Conservation (phyloP, 225 moss, liverwort and hornwort genomes). For the Marchantia polymorpha region DNA sequence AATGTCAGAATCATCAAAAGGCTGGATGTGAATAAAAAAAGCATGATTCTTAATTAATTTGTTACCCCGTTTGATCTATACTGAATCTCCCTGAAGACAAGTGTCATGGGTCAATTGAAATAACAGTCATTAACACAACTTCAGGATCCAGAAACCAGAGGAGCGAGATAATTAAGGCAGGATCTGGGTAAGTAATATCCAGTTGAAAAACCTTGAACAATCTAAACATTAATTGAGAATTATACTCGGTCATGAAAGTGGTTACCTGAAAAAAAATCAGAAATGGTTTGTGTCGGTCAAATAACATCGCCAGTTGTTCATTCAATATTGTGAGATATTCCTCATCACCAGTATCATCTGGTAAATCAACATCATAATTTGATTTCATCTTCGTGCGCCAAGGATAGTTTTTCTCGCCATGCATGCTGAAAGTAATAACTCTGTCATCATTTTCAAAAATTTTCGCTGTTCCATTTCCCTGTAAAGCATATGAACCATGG, state of each 20-base stretch:
- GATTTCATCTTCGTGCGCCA: constrained; percentile 54
- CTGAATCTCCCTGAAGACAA: too few relatives aligned
- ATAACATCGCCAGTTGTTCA: constrained; percentile 65
- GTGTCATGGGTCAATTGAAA: too few relatives aligned
- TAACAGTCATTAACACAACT: too few relatives aligned
- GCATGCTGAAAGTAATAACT: constrained; percentile 76
- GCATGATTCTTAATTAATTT: too few relatives aligned
- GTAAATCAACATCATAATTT: constrained; percentile 66
- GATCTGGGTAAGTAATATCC: too few relatives aligned
- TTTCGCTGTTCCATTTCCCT: constrained; percentile 90
- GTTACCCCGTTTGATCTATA: too few relatives aligned
- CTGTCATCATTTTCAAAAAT: constrained; percentile 77
- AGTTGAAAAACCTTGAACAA: too few relatives aligned
- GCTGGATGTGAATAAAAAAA: too few relatives aligned
- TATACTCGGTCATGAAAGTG: background rate
- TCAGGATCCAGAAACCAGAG: too few relatives aligned
- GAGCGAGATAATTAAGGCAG: too few relatives aligned
- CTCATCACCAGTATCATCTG: constrained; percentile 64
- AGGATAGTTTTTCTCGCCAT: constrained; percentile 81
- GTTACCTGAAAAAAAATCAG: constrained; percentile 76
- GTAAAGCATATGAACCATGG: constrained; percentile 5
- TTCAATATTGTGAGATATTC: constrained; percentile 58
- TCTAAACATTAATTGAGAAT: background rate
- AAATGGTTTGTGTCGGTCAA: constrained; percentile 65
- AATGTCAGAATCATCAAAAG: too few relatives aligned